Conservation (phyloP, 1,139 yeast genomes). For the Diutina scorzettiae region DNA sequence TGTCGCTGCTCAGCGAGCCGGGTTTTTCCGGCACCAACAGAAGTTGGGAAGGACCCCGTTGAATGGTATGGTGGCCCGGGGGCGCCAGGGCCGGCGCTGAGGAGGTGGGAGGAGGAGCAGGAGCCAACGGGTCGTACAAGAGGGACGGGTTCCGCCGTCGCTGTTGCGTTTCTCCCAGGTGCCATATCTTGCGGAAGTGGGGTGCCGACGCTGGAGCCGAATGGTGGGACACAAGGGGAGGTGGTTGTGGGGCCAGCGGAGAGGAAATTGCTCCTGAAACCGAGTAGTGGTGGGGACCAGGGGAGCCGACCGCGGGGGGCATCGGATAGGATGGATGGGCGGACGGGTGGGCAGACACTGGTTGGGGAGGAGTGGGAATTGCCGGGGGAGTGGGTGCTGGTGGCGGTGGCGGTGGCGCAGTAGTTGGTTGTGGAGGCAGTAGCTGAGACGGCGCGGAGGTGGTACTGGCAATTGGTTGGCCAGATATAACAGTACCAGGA, state of each 20-base stretch:
- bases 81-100: slow-evolving; percentile 1
- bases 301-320: too few relatives aligned
- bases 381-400: slow-evolving; percentile 6
- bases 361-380: too few relatives aligned
- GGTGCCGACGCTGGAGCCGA: background rate
- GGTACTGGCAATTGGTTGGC: too few relatives aligned
- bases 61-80: background rate
- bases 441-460: slow-evolving; percentile 1
- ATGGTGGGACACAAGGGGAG: background rate
- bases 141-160: slow-evolving; percentile 23
- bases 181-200: slow-evolving; percentile 3
- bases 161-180: background rate
- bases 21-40: slow-evolving; percentile 1
- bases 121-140: slow-evolving; percentile 23
- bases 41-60: background rate
- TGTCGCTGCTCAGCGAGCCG: slow-evolving; percentile 11
- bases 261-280: too few relatives aligned
- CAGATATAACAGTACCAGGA: too few relatives aligned
- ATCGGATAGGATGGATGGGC: too few relatives aligned
- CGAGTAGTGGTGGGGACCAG: too few relatives aligned
- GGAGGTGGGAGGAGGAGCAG: slow-evolving; percentile 13
- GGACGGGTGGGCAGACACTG: too few relatives aligned
- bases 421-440: slow-evolving; percentile 2
- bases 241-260: slow-evolving; percentile 2
- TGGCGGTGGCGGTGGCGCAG: slow-evolving; percentile 6